Conservation (phyloP, 176 grass and related monocot genomes). For the Elymus sibiricus region DNA sequence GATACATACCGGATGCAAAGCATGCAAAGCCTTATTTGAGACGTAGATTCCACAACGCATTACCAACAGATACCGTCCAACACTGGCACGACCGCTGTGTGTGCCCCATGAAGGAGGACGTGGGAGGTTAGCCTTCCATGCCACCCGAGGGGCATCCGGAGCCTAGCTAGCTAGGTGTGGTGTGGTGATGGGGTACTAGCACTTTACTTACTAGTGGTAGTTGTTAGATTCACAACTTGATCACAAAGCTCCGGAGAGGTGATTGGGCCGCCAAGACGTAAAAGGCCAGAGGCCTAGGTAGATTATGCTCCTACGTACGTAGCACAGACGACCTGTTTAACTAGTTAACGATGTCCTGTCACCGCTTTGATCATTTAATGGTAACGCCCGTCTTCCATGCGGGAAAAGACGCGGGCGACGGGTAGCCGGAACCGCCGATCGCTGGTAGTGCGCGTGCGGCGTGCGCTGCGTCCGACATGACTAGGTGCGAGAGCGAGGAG, state of each 20-base stretch:
- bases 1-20: conserved; percentile 25
- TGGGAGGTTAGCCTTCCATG: neutral
- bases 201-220: neutral
- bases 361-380: neutral
- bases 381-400: conserved; percentile 6
- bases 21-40: neutral
- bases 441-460: conserved; percentile 13
- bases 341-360: conserved; percentile 10
- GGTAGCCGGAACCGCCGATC: neutral
- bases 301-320: neutral
- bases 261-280: neutral
- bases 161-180: too few relatives aligned
- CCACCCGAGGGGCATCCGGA: neutral
- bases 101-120: neutral
- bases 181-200: neutral
- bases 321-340: neutral
- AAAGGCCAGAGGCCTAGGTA: neutral
- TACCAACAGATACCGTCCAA: conserved; percentile 27
- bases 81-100: neutral
- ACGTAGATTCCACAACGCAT: conserved; percentile 34
- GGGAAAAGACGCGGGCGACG: conserved; percentile 19
- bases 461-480: conserved; percentile 2
- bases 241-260: neutral
- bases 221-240: too few relatives aligned
- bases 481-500: neutral